Conservation (phyloP, 768 basidiomycete species). For the Amanita subjunquillea region DNA sequence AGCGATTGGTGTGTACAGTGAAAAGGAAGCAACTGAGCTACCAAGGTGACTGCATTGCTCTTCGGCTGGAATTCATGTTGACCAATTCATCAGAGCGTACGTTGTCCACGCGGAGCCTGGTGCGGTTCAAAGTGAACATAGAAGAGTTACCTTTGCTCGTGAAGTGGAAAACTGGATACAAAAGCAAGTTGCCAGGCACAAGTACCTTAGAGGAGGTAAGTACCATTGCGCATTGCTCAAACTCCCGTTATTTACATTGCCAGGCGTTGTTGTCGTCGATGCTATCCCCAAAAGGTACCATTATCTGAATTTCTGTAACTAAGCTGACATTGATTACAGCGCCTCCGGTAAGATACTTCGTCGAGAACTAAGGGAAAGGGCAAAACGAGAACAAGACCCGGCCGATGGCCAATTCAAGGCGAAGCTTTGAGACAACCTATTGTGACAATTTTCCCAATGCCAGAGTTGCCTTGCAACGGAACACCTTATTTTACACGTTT, state of each 20-base stretch:
- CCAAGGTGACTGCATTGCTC: slow-evolving; percentile 40
- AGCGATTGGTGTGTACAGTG: slow-evolving; percentile 66
- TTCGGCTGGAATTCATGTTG: background rate
- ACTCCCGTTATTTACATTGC: slow-evolving; percentile 18
- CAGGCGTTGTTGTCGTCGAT: slow-evolving; percentile 53
- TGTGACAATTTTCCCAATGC: background rate
- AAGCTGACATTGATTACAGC: slow-evolving; percentile 24
- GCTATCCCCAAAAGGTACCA: slow-evolving; percentile 59
- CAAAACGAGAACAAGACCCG: slow-evolving; percentile 44
- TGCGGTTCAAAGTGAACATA: slow-evolving; percentile 20
- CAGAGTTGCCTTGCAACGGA: background rate
- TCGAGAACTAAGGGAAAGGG: slow-evolving; percentile 60
- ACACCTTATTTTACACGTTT: background rate
- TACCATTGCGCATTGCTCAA: background rate
- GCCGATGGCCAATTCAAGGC: slow-evolving; percentile 19
- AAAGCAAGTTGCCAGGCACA: slow-evolving; percentile 63
- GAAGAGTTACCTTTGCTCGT: slow-evolving; percentile 32
- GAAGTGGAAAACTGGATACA: slow-evolving; percentile 59
- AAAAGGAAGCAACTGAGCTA: slow-evolving; percentile 68
- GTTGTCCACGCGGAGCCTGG: slow-evolving; percentile 41
- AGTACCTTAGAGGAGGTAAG: slow-evolving; percentile 64
- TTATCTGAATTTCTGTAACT: background rate
- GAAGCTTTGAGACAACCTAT: slow-evolving; percentile 18
- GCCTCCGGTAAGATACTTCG: slow-evolving; percentile 85
- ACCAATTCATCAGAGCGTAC: slow-evolving; percentile 38